Conservation (phyloP, 345 rosid species). For the Hibiscus syriacus region DNA sequence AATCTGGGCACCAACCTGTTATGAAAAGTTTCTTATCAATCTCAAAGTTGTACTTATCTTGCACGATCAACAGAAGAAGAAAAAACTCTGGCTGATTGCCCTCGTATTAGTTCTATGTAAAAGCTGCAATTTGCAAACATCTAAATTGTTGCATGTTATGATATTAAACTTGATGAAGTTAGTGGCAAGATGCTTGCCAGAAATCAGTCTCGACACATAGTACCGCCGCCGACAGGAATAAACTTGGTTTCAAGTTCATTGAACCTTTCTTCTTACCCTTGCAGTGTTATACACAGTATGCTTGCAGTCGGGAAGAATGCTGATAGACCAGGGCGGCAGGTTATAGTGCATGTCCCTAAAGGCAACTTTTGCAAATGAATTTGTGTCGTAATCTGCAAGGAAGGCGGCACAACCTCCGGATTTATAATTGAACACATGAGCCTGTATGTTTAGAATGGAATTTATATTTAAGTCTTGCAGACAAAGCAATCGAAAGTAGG, state of each 20-base stretch:
- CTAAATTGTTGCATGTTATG: neutral
- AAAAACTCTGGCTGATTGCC: neutral
- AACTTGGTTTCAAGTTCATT: neutral
- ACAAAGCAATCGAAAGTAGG: neutral
- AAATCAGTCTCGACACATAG: neutral
- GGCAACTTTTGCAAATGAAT: conserved; percentile 62
- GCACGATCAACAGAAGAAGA: neutral
- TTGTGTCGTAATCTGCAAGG: conserved; percentile 73
- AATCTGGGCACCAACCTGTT: conserved; percentile 82
- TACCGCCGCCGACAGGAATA: neutral
- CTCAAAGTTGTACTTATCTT: neutral
- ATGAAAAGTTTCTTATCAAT: conserved; percentile 1
- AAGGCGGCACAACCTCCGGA: conserved; percentile 92
- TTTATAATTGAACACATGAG: conserved; percentile 71
- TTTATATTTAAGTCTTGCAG: neutral
- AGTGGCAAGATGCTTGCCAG: neutral
- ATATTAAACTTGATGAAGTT: neutral
- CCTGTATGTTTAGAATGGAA: conserved; percentile 33
- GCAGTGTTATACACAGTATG: conserved; percentile 97
- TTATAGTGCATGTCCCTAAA: conserved; percentile 75
- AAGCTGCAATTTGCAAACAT: neutral
- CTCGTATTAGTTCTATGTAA: neutral
- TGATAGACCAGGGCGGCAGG: conserved; percentile 98
- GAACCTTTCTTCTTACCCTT: conserved; percentile 47
- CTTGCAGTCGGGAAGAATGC: conserved; percentile 98